Percentiles rank a stretch among this genome's conserved stretches.
Evolutionary conservation across 257 asterid species (phyloP).

Genomic region (Solanum microdontum): DNA sequence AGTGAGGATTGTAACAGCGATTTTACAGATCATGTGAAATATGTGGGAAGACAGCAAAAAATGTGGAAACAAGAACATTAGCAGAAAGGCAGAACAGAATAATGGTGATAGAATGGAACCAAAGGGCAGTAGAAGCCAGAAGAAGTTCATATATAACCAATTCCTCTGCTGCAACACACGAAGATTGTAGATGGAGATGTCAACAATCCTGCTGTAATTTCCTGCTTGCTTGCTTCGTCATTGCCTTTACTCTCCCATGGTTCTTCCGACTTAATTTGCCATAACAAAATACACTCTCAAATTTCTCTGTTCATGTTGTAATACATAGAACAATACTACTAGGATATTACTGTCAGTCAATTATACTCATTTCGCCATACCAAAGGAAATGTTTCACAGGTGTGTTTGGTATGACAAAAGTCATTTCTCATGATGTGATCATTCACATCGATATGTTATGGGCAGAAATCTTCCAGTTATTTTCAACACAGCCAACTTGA

Average conservation of each 20-base stretch:
- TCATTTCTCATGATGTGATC: neutral
- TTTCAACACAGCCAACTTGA: neutral
- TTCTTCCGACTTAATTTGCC: conserved; percentile 12
- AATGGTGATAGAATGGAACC: conserved; percentile 25
- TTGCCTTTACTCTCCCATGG: conserved; percentile 37
- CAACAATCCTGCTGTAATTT: conserved; percentile 25
- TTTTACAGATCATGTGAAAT: conserved; percentile 40
- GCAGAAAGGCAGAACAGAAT: conserved; percentile 6
- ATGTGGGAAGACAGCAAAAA: conserved; percentile 31
- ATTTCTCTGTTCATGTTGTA: neutral
- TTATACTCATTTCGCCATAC: neutral
- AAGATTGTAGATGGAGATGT: conserved; percentile 12
- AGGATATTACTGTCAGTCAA: neutral
- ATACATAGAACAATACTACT: neutral
- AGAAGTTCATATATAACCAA: neutral
- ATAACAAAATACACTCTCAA: neutral
- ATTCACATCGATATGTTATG: neutral
- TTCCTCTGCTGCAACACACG: conserved; percentile 1
- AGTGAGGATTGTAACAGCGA: neutral
- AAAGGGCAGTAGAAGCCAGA: neutral
- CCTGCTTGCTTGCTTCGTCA: conserved; percentile 22
- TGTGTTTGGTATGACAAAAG: neutral
- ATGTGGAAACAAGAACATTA: conserved; percentile 2
- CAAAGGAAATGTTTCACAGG: neutral
- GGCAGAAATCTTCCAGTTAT: neutral